These are phyloP conservation scores for Fusarium sp. DNA, from an alignment of 2,329 filamentous ascomycete genomes.

Conservation along the genomic window DNA sequence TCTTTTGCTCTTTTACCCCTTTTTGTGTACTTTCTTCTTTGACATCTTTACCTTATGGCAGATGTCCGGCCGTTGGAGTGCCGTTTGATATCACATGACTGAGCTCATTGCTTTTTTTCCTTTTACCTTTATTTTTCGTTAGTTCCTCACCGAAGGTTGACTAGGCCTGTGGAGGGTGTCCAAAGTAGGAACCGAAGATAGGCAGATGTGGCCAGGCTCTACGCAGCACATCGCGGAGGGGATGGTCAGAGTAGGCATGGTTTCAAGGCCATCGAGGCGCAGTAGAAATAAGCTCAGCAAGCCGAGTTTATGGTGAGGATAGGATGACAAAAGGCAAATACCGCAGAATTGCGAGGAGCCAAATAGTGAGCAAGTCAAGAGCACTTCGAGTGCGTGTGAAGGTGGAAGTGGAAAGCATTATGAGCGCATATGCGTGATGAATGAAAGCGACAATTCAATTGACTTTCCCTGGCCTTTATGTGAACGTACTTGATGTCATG, in stretches of 20 bases:
- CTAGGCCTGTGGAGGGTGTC: conserved; percentile 34
- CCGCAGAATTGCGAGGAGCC: conserved; percentile 11
- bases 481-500: background rate
- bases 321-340: conserved; percentile 12
- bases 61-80: conserved; percentile 23
- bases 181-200: conserved; percentile 12
- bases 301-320: conserved; percentile 4
- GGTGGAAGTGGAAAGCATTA: conserved; percentile 18
- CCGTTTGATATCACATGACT: conserved; percentile 43
- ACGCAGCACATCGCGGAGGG: conserved; percentile 6
- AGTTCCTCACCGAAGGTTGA: conserved; percentile 37
- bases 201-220: background rate
- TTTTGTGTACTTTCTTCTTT: conserved; percentile 35
- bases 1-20: conserved; percentile 16
- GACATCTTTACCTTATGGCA: conserved; percentile 24
- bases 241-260: conserved; percentile 20
- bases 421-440: conserved; percentile 43
- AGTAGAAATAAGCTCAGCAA: conserved; percentile 8
- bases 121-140: conserved; percentile 31
- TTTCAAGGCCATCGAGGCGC: conserved; percentile 2
- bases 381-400: background rate
- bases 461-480: background rate
- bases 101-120: conserved; percentile 41
- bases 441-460: conserved; percentile 43
- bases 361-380: conserved; percentile 1